Evolutionary conservation across 805 yeast species (phyloP), one percentile per base, ranked within the genome.

Genomic region (Tetrapisispora iriomotensis): DNA sequence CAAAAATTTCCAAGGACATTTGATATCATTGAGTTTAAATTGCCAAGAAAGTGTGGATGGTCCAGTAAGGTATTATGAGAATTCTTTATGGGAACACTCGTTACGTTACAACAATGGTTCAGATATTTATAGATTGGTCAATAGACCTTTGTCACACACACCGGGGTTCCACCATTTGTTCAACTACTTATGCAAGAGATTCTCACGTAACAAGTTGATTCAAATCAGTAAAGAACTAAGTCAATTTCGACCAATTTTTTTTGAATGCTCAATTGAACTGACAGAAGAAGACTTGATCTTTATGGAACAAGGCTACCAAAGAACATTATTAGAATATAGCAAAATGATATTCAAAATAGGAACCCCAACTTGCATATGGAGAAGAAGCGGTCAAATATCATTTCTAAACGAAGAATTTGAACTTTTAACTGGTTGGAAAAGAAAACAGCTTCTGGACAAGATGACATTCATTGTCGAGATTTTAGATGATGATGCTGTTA

Each of bases 371-470:
- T 74, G 90, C 18, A 90, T 87, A 3, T 90, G 97, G 97, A 68
- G 98, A 48, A 71, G 97, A 38, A 87, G 96, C 1, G 95, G 96
- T 8, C 95, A 90, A 58, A 82, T 90, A 10, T 92, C 95, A 0
- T 90, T 88, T 44, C 94, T 88, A 3, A 94, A 94, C n/a, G 83
- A 83, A 47, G 97, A 90, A 60, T 90, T 90, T 57, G 80, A 92
- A 49, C 75, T 84, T 14, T 65, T 90, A 15, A 86, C 96, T 0
- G 96, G 97, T 1, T 90, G 96, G 96, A 64, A 78, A 6, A 72
- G 73, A 49, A 81, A 77, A 24, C 80, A 79, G 43, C 61, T 90
- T 22, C 60, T 87, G 38, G 70, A 70, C 26, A 78, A 78, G 47
- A 70, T 77, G 39, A 79, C 83, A 6, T 83, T 85, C 52, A 79